Evolutionary conservation across 2,329 filamentous ascomycete genomes (phyloP).

Genomic region (Pestalotiopsis sp.): DNA sequence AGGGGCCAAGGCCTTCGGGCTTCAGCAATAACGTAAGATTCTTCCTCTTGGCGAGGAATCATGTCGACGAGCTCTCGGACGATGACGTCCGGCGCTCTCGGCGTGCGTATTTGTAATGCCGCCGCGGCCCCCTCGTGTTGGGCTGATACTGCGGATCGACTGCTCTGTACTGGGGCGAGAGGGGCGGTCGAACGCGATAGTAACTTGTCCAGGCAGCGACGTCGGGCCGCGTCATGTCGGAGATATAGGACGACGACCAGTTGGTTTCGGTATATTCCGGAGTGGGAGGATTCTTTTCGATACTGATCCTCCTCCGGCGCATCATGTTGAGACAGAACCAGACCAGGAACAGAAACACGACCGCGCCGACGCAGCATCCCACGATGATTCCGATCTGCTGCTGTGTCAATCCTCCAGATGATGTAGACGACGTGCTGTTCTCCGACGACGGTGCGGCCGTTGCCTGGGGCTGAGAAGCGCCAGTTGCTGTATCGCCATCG

Average conservation of each 20-base stretch:
- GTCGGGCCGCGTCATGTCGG: background rate
- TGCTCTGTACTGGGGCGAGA: background rate
- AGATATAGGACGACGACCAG: background rate
- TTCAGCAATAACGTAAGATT: background rate
- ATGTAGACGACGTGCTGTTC: slow-evolving; percentile 9
- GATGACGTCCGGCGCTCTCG: background rate
- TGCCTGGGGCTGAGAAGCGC: background rate
- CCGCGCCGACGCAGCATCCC: slow-evolving; percentile 25
- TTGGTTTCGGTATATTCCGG: slow-evolving; percentile 8
- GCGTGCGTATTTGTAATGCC: background rate
- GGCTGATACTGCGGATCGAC: background rate
- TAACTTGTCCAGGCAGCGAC: background rate
- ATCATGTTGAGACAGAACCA: slow-evolving; percentile 23
- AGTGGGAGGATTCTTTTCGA: slow-evolving; percentile 15
- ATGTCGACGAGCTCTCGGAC: background rate
- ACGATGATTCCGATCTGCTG: slow-evolving; percentile 30
- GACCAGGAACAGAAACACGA: slow-evolving; percentile 24
- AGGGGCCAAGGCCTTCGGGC: background rate
- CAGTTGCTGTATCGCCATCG: slow-evolving; percentile 16
- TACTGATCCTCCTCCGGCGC: slow-evolving; percentile 18
- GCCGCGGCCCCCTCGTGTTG: background rate
- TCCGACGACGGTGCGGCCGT: background rate
- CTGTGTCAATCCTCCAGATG: slow-evolving; percentile 21
- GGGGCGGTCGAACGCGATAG: background rate
- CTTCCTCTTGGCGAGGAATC: background rate